Evolutionary conservation across 768 basidiomycete species (phyloP).

Genomic region (Gyrodon lividus): DNA sequence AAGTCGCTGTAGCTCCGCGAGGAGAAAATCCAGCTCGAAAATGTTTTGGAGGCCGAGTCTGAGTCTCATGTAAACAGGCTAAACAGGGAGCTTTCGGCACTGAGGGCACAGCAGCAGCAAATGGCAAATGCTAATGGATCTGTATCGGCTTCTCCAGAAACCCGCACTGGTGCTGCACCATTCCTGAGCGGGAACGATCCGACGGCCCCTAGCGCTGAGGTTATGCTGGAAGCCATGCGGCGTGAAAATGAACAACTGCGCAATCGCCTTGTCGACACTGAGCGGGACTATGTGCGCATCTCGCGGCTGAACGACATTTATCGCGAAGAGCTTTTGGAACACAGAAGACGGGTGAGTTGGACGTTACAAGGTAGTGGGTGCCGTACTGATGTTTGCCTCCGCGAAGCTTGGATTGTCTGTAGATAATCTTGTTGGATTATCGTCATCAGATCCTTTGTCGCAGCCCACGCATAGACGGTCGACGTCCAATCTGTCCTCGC

Average conservation of each 20-base stretch:
- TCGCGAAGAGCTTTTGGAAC: constrained; percentile 79
- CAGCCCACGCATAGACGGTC: constrained; percentile 68
- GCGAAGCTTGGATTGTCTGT: constrained; percentile 69
- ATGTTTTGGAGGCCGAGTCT: constrained; percentile 80
- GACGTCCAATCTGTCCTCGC: constrained; percentile 35
- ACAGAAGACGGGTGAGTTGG: constrained; percentile 65
- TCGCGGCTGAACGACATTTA: constrained; percentile 79
- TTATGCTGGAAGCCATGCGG: constrained; percentile 73
- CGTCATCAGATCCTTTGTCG: constrained; percentile 63
- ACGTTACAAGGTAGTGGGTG: not conserved
- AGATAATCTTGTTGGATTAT: constrained; percentile 75
- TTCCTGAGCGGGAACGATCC: constrained; percentile 26
- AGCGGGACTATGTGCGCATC: constrained; percentile 74
- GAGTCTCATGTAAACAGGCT: constrained; percentile 81
- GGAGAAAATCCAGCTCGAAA: constrained; percentile 83
- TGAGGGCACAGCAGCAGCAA: constrained; percentile 58
- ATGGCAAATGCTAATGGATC: constrained; percentile 21
- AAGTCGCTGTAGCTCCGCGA: constrained; percentile 59
- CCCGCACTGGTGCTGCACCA: constrained; percentile 1
- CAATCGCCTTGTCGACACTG: constrained; percentile 64
- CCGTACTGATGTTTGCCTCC: not conserved
- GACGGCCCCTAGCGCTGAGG: constrained; percentile 43
- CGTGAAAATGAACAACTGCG: constrained; percentile 78
- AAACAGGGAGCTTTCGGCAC: constrained; percentile 63
- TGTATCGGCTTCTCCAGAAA: constrained; percentile 30